These are phyloP conservation scores for Thielaviopsis musarum DNA, from an alignment of 2,329 filamentous ascomycete genomes.

Conservation along the genomic window DNA sequence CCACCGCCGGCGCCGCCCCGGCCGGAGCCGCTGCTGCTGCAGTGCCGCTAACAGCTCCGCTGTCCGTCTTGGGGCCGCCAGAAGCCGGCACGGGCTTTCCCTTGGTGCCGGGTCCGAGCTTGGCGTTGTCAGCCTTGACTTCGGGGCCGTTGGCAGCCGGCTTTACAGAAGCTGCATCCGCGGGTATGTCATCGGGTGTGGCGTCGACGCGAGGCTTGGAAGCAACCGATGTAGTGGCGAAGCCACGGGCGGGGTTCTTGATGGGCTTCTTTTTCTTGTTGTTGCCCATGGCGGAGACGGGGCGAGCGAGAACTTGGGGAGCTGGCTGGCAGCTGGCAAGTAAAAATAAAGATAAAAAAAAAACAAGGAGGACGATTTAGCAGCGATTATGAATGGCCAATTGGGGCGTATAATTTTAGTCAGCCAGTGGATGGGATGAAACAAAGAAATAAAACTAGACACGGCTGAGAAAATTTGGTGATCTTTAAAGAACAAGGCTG, in stretches of 20 bases:
- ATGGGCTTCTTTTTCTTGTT: conserved; percentile 88
- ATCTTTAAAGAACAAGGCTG: background rate
- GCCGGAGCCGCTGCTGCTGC: background rate
- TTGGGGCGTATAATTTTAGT: background rate
- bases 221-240: conserved; percentile 83
- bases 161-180: conserved; percentile 5
- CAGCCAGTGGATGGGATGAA: background rate
- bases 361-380: background rate
- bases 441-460: background rate
- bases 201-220: conserved; percentile 59
- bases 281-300: conserved; percentile 23
- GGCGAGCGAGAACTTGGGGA: conserved; percentile 35
- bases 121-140: background rate
- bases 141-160: conserved; percentile 8
- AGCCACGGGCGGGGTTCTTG: conserved; percentile 75
- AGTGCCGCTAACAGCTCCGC: background rate
- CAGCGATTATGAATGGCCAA: background rate
- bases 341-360: background rate
- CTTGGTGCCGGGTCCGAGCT: conserved; percentile 14
- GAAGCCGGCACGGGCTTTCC: background rate
- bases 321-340: background rate
- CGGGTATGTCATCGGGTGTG: conserved; percentile 21
- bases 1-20: conserved; percentile 21
- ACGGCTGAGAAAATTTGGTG: background rate
- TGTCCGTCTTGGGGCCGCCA: background rate